These are phyloP conservation scores for Fallopia convolvulus DNA, from an alignment of 148 eudicot genomes.

Conservation along the genomic window DNA sequence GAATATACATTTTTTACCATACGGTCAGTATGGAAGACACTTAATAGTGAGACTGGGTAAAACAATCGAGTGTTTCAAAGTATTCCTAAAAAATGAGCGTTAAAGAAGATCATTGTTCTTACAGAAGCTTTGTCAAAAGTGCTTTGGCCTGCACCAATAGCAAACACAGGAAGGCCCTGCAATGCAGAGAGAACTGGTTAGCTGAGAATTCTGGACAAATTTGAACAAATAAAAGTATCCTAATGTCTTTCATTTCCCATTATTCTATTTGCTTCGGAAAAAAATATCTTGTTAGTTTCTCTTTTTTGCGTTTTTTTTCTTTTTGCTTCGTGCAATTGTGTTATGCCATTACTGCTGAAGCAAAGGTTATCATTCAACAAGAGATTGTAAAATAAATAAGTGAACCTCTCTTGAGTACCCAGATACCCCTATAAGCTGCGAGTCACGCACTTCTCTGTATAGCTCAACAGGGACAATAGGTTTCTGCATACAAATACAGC, in stretches of 20 bases:
- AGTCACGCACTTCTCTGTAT: slow-evolving; percentile 25
- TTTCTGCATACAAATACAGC: slow-evolving; percentile 16
- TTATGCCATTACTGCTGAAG: background rate
- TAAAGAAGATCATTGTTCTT: slow-evolving; percentile 5
- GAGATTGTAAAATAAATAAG: background rate
- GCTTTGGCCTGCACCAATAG: slow-evolving; percentile 28
- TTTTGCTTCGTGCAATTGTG: background rate
- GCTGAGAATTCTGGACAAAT: background rate
- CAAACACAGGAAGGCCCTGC: slow-evolving; percentile 34
- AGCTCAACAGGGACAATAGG: slow-evolving; percentile 24
- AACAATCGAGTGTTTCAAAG: background rate
- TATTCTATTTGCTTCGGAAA: background rate
- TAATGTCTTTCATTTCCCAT: background rate
- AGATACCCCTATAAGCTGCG: slow-evolving; percentile 27
- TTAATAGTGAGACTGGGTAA: background rate
- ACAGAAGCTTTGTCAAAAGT: slow-evolving; percentile 33
- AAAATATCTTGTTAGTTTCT: background rate
- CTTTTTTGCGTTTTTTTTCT: background rate
- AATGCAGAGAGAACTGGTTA: background rate
- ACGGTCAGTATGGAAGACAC: background rate
- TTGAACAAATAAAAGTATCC: background rate
- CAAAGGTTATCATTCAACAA: background rate
- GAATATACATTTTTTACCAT: background rate
- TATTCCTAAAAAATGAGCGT: background rate
- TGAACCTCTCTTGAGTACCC: slow-evolving; percentile 27